Evolutionary conservation across 768 basidiomycete species (phyloP), one percentile per base, ranked within the genome.

Genomic region (Lactarius hatsudake): DNA sequence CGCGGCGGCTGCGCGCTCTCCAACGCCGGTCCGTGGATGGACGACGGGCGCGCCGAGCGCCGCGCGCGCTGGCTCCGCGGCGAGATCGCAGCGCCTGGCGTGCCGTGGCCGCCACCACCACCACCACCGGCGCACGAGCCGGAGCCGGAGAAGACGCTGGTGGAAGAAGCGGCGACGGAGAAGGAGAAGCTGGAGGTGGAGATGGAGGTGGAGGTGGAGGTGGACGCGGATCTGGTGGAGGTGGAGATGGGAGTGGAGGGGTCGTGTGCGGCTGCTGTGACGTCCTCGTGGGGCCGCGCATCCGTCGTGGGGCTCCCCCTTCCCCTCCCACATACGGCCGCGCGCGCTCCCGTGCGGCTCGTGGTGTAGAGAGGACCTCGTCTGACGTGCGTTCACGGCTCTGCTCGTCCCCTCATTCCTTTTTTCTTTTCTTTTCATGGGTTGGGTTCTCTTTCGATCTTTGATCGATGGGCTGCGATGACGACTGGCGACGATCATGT

Each of bases 1-100:
- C 74, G 74, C 28, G 86, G 83, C 48, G 86, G 88, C 6, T 91
- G 90, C 70, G 81, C 81, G 63, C 70, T 85, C 71, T 87, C 86
- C 69, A 84, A 84, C 43, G 86, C 82, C 2, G 90, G 90, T 6
- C 90, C 89, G 28, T 91, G 90, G 90, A 77, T 86, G 76, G 84
- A 87, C 30, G 84, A 87, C 30, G 86, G 85, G 1, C 72, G 77
- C 28, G 62, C 55, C n/a, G 67, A 69, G 67, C 67, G 76, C 23
- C 68, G 75, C 5, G 74, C 68, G 64, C 65, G 66, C 62, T 78
- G 77, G 77, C 69, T 78, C 26, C 32, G 63, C 3, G 76, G 77
- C 61, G 76, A 75, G 65, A 32, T 59, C 5, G 15, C 17, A 12
- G 18, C 12, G 28, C 62, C 66, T 9, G 68, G 68, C 53, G 61